Evolutionary conservation across 176 grass and related monocot species (phyloP), one percentile per base, ranked within the genome.

Genomic region (Hordeum marinum): DNA sequence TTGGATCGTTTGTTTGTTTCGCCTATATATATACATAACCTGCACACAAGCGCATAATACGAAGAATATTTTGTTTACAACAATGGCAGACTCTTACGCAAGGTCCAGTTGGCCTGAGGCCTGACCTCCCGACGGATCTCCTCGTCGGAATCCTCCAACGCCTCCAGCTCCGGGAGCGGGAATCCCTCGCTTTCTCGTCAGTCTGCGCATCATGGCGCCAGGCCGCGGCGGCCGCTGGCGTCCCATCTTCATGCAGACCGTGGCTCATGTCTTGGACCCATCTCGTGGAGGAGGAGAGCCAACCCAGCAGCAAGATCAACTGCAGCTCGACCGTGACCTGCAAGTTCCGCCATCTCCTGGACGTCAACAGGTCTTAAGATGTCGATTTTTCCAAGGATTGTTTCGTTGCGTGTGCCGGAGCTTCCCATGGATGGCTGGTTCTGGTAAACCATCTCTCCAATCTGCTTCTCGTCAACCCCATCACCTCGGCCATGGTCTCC

Each of bases 221-320:
- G 5, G 65, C 76, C 4, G 25, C 64, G 4, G 32, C 8, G 0
- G 21, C 37, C 2, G 66, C 65, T 32, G 65, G 64, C 5, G 37
- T 79, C 18, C 66, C 65, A 21, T 4, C 13, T 63, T 37, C 52
- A 21, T 34, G 27, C 54, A 18, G 65, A 2, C 76, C 84, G 20
- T 80, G 66, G 66, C n/a, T 86, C 77, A 6, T 84, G 60, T 76
- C 82, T 12, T 84, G 59, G 82, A 31, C 29, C 12, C 0, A 54
- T 2, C 52, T 26, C 13, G 31, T 80, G 0, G 42, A 80, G 11
- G 34, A 70, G 23, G 34, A 70, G 23, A 72, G 69, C 6, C 11
- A 26, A 15, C 3, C 65, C 8, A 0, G 32, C 36, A 43, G 32
- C 36, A 43, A 43, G 64, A 65, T 32, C 13, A 65, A 7, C 63